A percentile compares a stretch with the other conserved stretches of the same genome.
Conservation (phyloP, 495 filamentous ascomycete species). For the Aspergillus cristatus region DNA sequence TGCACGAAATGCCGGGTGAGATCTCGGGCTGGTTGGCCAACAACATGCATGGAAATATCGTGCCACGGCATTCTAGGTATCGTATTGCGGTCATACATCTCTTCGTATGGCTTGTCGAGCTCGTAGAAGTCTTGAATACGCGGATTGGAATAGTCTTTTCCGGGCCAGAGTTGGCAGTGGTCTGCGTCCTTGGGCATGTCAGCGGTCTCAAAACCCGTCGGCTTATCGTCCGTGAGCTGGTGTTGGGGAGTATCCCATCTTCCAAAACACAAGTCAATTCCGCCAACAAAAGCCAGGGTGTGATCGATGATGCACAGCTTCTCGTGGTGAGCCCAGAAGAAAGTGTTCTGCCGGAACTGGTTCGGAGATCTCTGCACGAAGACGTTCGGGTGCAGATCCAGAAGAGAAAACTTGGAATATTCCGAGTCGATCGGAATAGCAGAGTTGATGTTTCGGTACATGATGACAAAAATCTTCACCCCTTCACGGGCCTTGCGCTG, state of each 20-base stretch:
- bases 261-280: slow-evolving; percentile 95
- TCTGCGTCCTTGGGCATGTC: slow-evolving; percentile 78
- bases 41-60: slow-evolving; percentile 96
- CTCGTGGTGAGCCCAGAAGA: slow-evolving; percentile 99
- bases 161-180: slow-evolving; percentile 92
- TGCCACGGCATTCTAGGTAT: slow-evolving; percentile 98
- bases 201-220: slow-evolving; percentile 82
- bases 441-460: slow-evolving; percentile 97
- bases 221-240: slow-evolving; percentile 80
- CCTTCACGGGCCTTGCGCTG: slow-evolving; percentile 89
- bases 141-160: slow-evolving; percentile 98
- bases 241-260: slow-evolving; percentile 96
- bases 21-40: slow-evolving; percentile 91
- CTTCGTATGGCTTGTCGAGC: slow-evolving; percentile 90
- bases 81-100: slow-evolving; percentile 92
- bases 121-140: slow-evolving; percentile 91
- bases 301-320: slow-evolving; percentile 95
- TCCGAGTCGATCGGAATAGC: slow-evolving; percentile 98
- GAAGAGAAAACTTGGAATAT: slow-evolving; percentile 94
- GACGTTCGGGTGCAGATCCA: slow-evolving; percentile 92
- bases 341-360: slow-evolving; percentile 97
- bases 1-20: slow-evolving; percentile 97
- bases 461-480: slow-evolving; percentile 96
- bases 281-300: slow-evolving; percentile 90
- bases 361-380: slow-evolving; percentile 95